phyloP scores from a whole-genome alignment of 768 basidiomycete species.

The Tephrocybe rancida region DNA sequence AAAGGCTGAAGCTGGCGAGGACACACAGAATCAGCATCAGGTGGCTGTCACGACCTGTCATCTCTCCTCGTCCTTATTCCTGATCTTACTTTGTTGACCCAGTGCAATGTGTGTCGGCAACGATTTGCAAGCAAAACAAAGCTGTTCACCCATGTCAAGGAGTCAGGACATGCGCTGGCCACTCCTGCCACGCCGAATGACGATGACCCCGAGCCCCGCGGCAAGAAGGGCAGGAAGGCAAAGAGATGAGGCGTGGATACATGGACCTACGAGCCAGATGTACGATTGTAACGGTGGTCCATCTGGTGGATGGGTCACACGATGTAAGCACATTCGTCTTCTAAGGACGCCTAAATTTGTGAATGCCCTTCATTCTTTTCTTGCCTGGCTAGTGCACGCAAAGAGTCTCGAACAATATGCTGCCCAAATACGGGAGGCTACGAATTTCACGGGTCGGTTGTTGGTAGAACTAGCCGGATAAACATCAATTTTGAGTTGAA shows the following conservation, averaged over 20 bases:
- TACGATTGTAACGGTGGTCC: neutral
- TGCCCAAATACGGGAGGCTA: too few relatives aligned
- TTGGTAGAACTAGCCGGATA: too few relatives aligned
- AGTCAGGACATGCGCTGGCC: conserved; percentile 70
- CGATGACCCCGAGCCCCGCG: conserved; percentile 18
- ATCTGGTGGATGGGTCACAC: neutral
- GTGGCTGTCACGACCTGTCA: neutral
- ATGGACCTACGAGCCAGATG: neutral
- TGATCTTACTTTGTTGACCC: conserved; percentile 23
- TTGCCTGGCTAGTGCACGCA: too few relatives aligned
- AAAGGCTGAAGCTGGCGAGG: conserved; percentile 49
- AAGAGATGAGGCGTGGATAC: conserved; percentile 25
- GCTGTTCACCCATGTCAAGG: conserved; percentile 72
- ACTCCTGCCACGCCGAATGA: conserved; percentile 26
- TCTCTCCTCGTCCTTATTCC: conserved; percentile 2
- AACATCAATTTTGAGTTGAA: too few relatives aligned
- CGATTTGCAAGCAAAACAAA: conserved; percentile 70
- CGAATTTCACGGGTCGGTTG: too few relatives aligned
- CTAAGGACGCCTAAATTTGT: too few relatives aligned
- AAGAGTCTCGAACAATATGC: too few relatives aligned
- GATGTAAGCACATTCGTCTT: too few relatives aligned
- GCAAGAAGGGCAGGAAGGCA: conserved; percentile 41
- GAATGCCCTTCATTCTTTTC: too few relatives aligned
- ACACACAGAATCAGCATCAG: conserved; percentile 21
- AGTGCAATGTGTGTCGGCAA: conserved; percentile 72